Percentiles rank a stretch among this genome's conserved stretches.
phyloP scores from a whole-genome alignment of 192 early-diverging fungal species.

The Radiomyces spectabilis region DNA sequence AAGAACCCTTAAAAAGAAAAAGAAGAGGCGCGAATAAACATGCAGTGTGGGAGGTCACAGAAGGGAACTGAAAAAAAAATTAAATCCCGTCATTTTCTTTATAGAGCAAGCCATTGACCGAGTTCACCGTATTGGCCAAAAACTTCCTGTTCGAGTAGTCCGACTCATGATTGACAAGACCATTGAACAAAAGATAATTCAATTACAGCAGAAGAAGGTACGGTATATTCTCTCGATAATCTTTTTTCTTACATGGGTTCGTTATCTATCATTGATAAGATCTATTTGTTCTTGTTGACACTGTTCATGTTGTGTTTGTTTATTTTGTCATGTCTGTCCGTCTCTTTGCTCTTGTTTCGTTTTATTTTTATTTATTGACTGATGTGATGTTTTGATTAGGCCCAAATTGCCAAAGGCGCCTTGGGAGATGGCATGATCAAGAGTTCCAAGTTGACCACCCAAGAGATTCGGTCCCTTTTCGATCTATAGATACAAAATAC shows the following conservation, averaged over 20 bases:
- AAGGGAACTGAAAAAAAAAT: neutral
- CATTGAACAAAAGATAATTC: slow-evolving; percentile 84
- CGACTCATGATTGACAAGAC: slow-evolving; percentile 61
- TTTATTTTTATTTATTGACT: no score
- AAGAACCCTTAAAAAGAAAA: neutral
- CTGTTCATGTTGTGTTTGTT: no score
- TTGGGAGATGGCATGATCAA: slow-evolving; percentile 16
- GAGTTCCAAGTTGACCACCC: slow-evolving; percentile 19
- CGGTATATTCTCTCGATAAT: no score
- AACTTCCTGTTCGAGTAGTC: slow-evolving; percentile 51
- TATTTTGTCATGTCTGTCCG: no score
- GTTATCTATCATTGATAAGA: no score
- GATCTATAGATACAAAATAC: slow-evolving; percentile 14
- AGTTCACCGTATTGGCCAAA: slow-evolving; percentile 75
- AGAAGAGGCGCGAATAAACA: neutral
- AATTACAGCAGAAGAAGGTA: slow-evolving; percentile 72
- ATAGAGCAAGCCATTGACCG: slow-evolving; percentile 70
- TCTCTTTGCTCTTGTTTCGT: no score
- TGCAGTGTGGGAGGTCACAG: neutral
- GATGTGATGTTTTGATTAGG: no score
- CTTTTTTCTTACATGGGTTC: no score
- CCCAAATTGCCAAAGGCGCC: slow-evolving; percentile 21
- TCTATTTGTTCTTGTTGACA: no score
- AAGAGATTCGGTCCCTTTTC: slow-evolving; percentile 25
- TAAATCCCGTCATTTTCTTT: neutral